Conservation (phyloP, 2,329 filamentous ascomycete species). For the Colletotrichum sp. region DNA sequence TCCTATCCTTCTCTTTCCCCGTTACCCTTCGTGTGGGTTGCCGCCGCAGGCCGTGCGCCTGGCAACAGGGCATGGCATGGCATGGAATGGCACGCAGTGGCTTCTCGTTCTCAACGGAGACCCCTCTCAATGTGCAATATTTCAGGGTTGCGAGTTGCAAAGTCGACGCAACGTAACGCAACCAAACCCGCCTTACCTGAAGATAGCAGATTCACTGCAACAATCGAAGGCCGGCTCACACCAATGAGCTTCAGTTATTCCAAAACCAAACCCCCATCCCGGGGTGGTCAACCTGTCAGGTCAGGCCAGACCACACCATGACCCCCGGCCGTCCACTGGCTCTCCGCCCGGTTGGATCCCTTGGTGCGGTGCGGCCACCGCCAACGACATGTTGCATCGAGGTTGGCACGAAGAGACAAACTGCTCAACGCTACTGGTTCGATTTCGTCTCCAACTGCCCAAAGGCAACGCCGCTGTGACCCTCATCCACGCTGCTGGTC, state of each 20-base stretch:
- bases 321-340: neutral
- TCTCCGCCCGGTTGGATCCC: slow-evolving; percentile 18
- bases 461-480: neutral
- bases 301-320: neutral
- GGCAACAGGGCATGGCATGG: neutral
- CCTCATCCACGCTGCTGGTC: slow-evolving; percentile 12
- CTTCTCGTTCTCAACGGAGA: neutral
- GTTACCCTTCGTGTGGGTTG: neutral
- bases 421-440: neutral
- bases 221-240: neutral
- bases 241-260: neutral
- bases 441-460: neutral
- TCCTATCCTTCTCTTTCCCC: neutral
- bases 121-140: neutral
- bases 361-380: slow-evolving; percentile 6
- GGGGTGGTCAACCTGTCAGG: neutral
- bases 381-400: slow-evolving; percentile 15
- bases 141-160: neutral
- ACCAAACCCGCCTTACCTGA: slow-evolving; percentile 5
- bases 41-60: neutral
- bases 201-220: slow-evolving; percentile 4
- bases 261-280: neutral
- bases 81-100: neutral
- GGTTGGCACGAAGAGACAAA: neutral
- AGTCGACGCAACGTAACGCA: slow-evolving; percentile 14